Evolutionary conservation across 805 yeast genomes (phyloP).

Genomic region (Naumovozyma baii): DNA sequence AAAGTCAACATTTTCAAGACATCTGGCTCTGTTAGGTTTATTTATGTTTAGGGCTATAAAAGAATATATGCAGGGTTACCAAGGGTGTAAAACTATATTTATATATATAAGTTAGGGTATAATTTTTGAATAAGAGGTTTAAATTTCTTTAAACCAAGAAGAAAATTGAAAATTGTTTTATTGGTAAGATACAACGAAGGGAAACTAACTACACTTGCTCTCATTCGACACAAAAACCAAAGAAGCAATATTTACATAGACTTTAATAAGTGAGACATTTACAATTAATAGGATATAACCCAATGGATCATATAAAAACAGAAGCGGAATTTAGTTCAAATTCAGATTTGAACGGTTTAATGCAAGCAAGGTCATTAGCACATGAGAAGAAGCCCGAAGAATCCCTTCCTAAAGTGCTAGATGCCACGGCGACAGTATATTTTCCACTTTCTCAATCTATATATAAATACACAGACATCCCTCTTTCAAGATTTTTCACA

Average conservation of each 20-base stretch:
- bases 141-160: too few species aligned
- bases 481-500: slow-evolving; percentile 10
- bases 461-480: neutral
- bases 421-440: slow-evolving; percentile 20
- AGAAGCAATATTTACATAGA: too few species aligned
- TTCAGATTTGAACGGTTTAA: slow-evolving; percentile 15
- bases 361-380: slow-evolving; percentile 25
- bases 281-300: too few species aligned
- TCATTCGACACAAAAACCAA: too few species aligned
- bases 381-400: slow-evolving; percentile 23
- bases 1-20: neutral
- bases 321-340: neutral
- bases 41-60: neutral
- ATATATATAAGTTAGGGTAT: too few species aligned
- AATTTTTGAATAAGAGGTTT: too few species aligned
- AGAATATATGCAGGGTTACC: too few species aligned
- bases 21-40: neutral
- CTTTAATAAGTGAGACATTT: too few species aligned
- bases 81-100: too few species aligned
- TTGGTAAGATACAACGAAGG: too few species aligned
- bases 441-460: slow-evolving; percentile 2
- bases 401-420: slow-evolving; percentile 27
- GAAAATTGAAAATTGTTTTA: too few species aligned
- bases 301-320: neutral
- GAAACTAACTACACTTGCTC: too few species aligned